Base-by-base conservation (phyloP, 2,329 filamentous ascomycete species). In the Neofusicoccum sp. region DNA sequence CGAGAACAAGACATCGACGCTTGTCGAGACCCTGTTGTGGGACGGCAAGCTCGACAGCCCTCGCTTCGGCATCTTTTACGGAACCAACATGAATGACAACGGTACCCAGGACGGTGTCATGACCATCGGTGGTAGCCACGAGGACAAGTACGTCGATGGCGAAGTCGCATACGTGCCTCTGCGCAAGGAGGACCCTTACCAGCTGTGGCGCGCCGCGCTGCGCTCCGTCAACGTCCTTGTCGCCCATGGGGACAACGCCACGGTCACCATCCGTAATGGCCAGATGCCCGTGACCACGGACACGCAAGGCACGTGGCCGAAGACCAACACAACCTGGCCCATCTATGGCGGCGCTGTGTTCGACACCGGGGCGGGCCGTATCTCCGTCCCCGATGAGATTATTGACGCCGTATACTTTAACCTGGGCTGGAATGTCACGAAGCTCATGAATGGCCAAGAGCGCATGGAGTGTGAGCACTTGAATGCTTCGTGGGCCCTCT, bases 61-160 rank as follows among this genome's bases (percentile, higher is more conserved):
- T 0, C 61, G 66, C 6, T 67, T 67, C 33, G 44, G 30, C 9
- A 16, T 67, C 8, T 67, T 62, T 57, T 67, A 65, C 47, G 66
- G 66, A 30, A 65, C 56, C 30, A 63, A 66, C 33, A 41, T 63
- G 7, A 4, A 11, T 4, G 51, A 64, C 41, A 20, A 38, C 3
- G 65, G 61, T 0, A 34, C 36, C 1, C 63, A 63, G n/a, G 60
- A 67, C 51, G 66, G 66, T 26, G 53, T 63, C 14, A 40, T 67
- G 14, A 67, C 65, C 4, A 54, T 67, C 40, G 66, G 65, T 26
- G 61, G 56, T 31, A 64, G 63, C 61, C 45, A 87, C 69, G 71
- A 80, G 63, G 86, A 84, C 38, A 68, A 79, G 65, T 88, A 88
- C 69, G 79, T 80, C 63, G 86, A 88, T 65, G 86, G 85, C 66